Conservation (phyloP, 495 filamentous ascomycete species). For the Trichoderma gamsii region DNA sequence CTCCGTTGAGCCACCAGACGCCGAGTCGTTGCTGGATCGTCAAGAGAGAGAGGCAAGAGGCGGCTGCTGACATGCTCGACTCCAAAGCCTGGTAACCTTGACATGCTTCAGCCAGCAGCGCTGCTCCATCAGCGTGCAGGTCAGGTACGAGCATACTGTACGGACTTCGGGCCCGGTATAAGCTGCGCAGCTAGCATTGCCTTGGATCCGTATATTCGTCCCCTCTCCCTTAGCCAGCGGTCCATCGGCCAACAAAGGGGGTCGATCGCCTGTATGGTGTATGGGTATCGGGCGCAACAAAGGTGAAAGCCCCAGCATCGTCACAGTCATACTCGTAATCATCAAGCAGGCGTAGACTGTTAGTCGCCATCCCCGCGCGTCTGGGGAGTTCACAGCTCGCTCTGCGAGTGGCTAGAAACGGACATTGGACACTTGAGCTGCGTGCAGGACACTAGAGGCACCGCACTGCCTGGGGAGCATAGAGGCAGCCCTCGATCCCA, state of each 20-base stretch:
- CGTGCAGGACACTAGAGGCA: background rate
- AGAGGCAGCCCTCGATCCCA: background rate
- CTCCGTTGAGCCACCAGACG: too few species aligned
- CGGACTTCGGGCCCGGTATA: background rate
- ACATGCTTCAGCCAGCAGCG: too few species aligned
- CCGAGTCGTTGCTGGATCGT: too few species aligned
- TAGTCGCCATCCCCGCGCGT: background rate
- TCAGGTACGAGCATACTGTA: too few species aligned
- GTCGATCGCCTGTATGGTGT: background rate
- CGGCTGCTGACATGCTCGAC: too few species aligned
- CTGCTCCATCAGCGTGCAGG: too few species aligned
- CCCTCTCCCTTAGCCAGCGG: background rate
- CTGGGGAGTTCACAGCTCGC: background rate
- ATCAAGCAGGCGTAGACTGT: too few species aligned
- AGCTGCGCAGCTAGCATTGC: background rate
- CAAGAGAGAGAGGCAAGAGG: too few species aligned
- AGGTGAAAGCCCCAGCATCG: too few species aligned
- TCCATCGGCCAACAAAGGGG: conserved; percentile 4
- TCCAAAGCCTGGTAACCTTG: too few species aligned
- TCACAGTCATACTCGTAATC: too few species aligned
- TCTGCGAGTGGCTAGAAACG: background rate
- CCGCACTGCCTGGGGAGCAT: background rate
- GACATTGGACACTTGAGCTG: conserved; percentile 4
- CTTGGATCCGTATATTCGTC: background rate
- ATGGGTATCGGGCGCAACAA: too few species aligned